Evolutionary conservation across 306 rosid species (phyloP), one percentile per base, ranked within the genome.

Genomic region (Malus sieversii): DNA sequence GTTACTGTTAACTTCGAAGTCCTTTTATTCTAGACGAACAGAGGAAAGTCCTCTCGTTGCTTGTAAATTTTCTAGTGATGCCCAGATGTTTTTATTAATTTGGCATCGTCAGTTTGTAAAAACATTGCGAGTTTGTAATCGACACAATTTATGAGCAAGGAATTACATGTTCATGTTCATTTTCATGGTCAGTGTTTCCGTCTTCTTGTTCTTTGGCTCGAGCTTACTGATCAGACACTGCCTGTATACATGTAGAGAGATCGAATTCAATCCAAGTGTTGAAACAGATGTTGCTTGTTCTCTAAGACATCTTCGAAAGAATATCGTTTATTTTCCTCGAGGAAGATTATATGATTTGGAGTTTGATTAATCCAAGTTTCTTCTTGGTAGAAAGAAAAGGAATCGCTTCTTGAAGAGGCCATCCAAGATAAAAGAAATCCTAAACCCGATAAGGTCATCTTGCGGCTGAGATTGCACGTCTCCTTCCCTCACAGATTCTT

Each of bases 381-480:
- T 61, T 66, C 38, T n/a, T 53, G 5, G 19, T n/a, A 20, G 53
- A 38, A 77, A 20, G 53, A 38, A 77, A 88, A 92, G 84, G 98
- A 76, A 94, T 90, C 80, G 79, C 91, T 92, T 94, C 85, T 85
- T 40, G 55, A 72, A n/a, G 83, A 88, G 90, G 84, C 89, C 85
- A 84, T 83, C 85, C 79, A 78, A 79, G 71, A 75, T 72, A 79
- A 67, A 85, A 86, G 89, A 83, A 89, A 90, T 90, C 12, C 96
- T 81, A 87, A 94, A 92, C 89, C 98, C 86, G 70, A 74, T 84
- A 80, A 42, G 53, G 65, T 66, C 74, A 20, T 79, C 76, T 84
- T 78, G 87, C 80, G 80, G 84, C 89, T 81, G 57, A 74, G 78
- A 84, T 77, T 81, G 45, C 75, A 63, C 70, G 68, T 58, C 64